A percentile compares a stretch with the other conserved stretches of the same genome.
These are phyloP conservation scores for Larix kaempferi DNA, from an alignment of 75 land plant genomes.

Conservation along the genomic window DNA sequence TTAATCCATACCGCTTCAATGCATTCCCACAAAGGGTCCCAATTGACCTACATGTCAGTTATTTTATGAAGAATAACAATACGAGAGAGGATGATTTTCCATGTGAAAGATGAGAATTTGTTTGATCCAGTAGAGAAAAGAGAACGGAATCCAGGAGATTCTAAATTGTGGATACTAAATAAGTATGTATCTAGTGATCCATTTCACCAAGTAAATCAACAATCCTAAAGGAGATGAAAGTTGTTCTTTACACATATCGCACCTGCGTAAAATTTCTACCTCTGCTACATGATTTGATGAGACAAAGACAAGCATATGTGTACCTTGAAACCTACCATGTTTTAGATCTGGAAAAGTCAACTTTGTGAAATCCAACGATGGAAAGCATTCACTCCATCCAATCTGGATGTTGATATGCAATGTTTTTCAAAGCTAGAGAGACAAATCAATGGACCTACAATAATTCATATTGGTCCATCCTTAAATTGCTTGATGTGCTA, in stretches of 20 bases:
- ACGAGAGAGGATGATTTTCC: too few species aligned
- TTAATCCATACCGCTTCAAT: too few species aligned
- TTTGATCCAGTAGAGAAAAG: neutral
- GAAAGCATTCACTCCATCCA: constrained; percentile 90
- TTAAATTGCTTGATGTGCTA: constrained; percentile 88
- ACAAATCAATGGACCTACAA: constrained; percentile 92
- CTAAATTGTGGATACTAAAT: neutral
- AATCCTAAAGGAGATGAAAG: too few species aligned
- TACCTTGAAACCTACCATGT: constrained; percentile 98
- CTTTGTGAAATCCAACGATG: constrained; percentile 95
- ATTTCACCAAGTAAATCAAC: too few species aligned
- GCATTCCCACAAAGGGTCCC: too few species aligned
- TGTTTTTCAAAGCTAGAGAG: constrained; percentile 87
- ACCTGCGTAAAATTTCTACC: constrained; percentile 97
- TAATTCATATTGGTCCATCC: constrained; percentile 98
- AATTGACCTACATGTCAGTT: too few species aligned
- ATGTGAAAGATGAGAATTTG: too few species aligned
- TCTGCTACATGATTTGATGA: constrained; percentile 96
- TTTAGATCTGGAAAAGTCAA: constrained; percentile 92
- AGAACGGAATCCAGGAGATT: neutral
- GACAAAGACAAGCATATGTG: constrained; percentile 89
- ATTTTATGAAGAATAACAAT: too few species aligned
- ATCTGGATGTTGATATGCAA: constrained; percentile 96
- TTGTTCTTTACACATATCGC: constrained; percentile 70
- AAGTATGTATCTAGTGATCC: neutral